These are phyloP conservation scores for Colletotrichum sp. DNA, from an alignment of 2,329 filamentous ascomycete species.

Conservation along the genomic window DNA sequence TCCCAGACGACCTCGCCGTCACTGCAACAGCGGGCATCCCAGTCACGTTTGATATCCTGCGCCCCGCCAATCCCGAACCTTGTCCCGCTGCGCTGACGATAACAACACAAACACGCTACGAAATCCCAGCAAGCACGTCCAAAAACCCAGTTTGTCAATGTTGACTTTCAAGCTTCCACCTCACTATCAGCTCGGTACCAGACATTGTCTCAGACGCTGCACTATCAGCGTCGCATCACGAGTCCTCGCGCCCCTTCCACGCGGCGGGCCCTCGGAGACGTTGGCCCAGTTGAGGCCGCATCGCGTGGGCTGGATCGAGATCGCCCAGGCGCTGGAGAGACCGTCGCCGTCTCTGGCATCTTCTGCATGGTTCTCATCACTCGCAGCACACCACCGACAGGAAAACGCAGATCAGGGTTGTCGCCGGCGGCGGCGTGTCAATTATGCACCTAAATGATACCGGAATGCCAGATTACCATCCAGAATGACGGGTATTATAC, in stretches of 20 bases:
- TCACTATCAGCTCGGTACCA: neutral
- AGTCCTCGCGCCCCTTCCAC: neutral
- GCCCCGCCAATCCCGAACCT: neutral
- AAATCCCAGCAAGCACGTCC: neutral
- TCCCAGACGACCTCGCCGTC: neutral
- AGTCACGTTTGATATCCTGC: neutral
- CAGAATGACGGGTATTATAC: slow-evolving; percentile 6
- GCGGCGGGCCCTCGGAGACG: neutral
- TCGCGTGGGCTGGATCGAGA: slow-evolving; percentile 12
- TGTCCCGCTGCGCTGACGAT: neutral
- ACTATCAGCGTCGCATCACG: neutral
- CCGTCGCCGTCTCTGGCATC: neutral
- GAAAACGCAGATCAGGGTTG: neutral
- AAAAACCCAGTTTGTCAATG: neutral
- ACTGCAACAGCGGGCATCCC: neutral
- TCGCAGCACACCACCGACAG: neutral
- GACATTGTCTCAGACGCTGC: neutral
- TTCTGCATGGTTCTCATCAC: neutral
- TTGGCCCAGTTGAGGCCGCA: neutral
- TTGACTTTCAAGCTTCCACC: neutral
- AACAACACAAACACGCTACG: neutral
- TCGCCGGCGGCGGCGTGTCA: neutral
- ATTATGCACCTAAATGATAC: slow-evolving; percentile 1
- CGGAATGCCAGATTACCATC: neutral
- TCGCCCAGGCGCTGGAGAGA: neutral